A percentile compares a stretch with the other conserved stretches of the same genome.
Conservation (phyloP, 163 green algal species). For the Scenedesmus sp. region DNA sequence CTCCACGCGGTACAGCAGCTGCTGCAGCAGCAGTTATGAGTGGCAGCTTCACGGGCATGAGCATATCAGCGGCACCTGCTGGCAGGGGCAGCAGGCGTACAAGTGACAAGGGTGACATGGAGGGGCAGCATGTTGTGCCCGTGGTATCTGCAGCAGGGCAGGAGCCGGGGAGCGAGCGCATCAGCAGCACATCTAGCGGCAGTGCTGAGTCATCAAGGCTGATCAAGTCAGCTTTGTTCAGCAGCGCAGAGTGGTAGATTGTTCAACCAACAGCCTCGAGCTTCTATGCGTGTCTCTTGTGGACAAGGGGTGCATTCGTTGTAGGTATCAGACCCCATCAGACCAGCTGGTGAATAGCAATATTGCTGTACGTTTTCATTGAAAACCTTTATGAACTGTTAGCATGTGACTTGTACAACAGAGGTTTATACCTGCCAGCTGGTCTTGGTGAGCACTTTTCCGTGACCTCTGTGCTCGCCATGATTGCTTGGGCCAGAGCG, state of each 20-base stretch:
- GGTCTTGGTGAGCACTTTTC: neutral
- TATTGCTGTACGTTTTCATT: too few relatives aligned
- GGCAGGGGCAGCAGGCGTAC: neutral
- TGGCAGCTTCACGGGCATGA: neutral
- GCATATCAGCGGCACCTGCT: neutral
- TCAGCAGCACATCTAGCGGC: neutral
- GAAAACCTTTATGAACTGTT: too few relatives aligned
- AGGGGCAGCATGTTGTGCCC: neutral
- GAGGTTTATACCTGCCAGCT: too few relatives aligned
- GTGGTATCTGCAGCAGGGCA: neutral
- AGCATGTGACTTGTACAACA: neutral
- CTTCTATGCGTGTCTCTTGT: neutral
- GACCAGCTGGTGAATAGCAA: too few relatives aligned
- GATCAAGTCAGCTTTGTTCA: neutral
- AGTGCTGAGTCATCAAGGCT: neutral
- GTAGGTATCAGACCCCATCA: too few relatives aligned
- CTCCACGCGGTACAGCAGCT: neutral
- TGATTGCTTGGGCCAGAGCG: neutral
- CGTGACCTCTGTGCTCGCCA: neutral
- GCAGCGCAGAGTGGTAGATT: neutral
- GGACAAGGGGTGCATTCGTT: too few relatives aligned
- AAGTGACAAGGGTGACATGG: neutral
- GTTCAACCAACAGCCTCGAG: neutral
- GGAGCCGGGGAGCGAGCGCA: neutral
- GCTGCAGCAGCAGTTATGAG: slow-evolving; percentile 14